These are phyloP conservation scores for Polygonum aviculare DNA, from an alignment of 148 eudicot genomes.

Conservation along the genomic window DNA sequence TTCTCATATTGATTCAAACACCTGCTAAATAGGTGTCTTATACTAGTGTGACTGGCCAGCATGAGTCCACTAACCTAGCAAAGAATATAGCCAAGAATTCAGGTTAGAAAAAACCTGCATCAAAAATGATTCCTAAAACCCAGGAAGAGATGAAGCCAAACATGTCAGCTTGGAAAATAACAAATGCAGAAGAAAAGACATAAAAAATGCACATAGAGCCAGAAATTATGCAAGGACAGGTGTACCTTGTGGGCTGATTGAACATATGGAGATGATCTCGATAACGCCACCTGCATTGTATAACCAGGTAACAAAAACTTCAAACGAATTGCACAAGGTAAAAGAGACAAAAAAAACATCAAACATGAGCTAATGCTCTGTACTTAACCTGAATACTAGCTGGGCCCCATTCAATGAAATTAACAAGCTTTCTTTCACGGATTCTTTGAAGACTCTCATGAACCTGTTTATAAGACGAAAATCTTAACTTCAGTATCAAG, in stretches of 20 bases:
- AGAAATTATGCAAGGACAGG: neutral
- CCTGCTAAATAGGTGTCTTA: conserved; percentile 87
- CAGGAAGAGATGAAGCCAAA: neutral
- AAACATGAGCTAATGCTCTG: neutral
- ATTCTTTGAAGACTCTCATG: conserved; percentile 97
- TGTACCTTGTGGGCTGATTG: conserved; percentile 95
- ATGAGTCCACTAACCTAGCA: conserved; percentile 91
- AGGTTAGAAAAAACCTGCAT: neutral
- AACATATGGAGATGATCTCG: conserved; percentile 95
- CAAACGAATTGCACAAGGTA: conserved; percentile 13
- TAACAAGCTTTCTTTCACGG: conserved; percentile 93
- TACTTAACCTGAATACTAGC: conserved; percentile 87
- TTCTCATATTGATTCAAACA: conserved; percentile 86
- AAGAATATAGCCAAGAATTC: neutral
- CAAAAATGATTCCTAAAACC: neutral
- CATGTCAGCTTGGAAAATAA: neutral
- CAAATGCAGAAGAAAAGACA: conserved; percentile 1
- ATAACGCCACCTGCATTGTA: conserved; percentile 74
- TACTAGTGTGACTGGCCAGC: conserved; percentile 96
- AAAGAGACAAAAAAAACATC: conserved; percentile 4
- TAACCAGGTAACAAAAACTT: neutral
- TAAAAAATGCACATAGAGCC: conserved; percentile 1
- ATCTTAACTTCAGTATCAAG: neutral
- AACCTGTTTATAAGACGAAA: conserved; percentile 36
- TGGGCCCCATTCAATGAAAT: conserved; percentile 99